phyloP scores from a whole-genome alignment of 768 basidiomycete genomes.

The Tephrocybe sp. region DNA sequence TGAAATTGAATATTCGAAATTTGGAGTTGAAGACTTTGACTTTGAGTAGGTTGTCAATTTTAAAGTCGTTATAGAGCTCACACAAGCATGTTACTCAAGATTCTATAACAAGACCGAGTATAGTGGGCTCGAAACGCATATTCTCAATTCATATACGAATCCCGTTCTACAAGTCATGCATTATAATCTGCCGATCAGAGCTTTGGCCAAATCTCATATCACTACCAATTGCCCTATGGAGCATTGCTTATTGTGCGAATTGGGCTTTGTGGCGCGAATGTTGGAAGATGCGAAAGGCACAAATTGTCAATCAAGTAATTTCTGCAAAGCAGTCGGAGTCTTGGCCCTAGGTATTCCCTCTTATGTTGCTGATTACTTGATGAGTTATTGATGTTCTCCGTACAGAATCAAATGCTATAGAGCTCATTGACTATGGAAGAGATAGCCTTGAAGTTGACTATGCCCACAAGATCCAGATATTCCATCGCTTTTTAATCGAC shows the following conservation, averaged over 20 bases:
- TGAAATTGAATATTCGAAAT: slow-evolving; percentile 98
- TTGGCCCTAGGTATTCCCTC: slow-evolving; percentile 69
- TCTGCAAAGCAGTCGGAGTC: slow-evolving; percentile 89
- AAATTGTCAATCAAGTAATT: slow-evolving; percentile 97
- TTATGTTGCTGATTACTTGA: slow-evolving; percentile 8
- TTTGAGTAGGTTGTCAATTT: slow-evolving; percentile 67
- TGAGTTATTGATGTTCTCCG: background rate
- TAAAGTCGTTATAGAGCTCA: background rate
- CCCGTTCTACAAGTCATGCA: slow-evolving; percentile 87
- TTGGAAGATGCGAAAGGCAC: slow-evolving; percentile 90
- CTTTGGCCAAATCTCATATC: slow-evolving; percentile 88
- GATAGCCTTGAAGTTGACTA: slow-evolving; percentile 76
- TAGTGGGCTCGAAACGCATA: slow-evolving; percentile 95
- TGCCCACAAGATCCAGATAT: slow-evolving; percentile 87
- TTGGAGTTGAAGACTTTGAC: slow-evolving; percentile 98
- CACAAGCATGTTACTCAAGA: slow-evolving; percentile 32
- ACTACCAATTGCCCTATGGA: slow-evolving; percentile 85
- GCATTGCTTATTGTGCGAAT: slow-evolving; percentile 91
- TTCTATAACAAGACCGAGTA: slow-evolving; percentile 92
- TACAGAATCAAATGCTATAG: slow-evolving; percentile 72
- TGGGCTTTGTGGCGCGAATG: slow-evolving; percentile 94
- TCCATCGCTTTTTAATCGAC: slow-evolving; percentile 92
- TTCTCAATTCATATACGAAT: slow-evolving; percentile 96
- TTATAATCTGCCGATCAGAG: slow-evolving; percentile 74
- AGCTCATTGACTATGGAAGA: slow-evolving; percentile 85